Base-by-base conservation (phyloP, 2,329 filamentous ascomycete species). In the Stemphylium beticola region DNA sequence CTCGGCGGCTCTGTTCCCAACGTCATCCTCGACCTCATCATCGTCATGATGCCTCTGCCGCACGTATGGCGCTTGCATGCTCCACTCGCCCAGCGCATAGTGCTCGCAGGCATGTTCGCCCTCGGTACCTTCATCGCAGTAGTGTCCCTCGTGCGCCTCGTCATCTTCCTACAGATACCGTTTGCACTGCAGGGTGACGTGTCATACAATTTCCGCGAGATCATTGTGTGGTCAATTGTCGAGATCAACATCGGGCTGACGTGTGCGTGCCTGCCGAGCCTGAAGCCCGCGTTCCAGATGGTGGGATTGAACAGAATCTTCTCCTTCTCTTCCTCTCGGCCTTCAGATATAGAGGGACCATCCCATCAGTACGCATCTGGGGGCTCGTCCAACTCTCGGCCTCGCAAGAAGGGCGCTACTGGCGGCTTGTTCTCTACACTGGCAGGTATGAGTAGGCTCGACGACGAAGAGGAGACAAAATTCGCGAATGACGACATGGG, bases 181-280 rank as follows among this genome's bases (percentile, higher is more conserved):
- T 62, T 64, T 33, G 56, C 54, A 2, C 54, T 60, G 8, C 45
- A 53, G 4, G 59, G 55, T 20, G 62, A 69, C 41, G 48, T 61
- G 0, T 68, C 66, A 9, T 69, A 63, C 59, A 67, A 64, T 49
- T 69, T 64, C 59, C 58, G 62, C 42, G 66, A 69, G 20, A 61
- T 69, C 51, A 62, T 65, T 38, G 47, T 66, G 3, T 69, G 66
- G 66, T 56, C 48, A 6, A 51, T 66, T 20, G 62, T 68, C n/a
- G 65, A 67, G 38, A 49, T 66, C 49, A 67, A 67, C 45, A 52
- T 67, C 8, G 65, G 65, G n/a, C 53, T 68, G 17, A 55, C 47
- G 1, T 66, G 64, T 55, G 66, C 61, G 12, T 67, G 66, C 33
- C 49, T 68, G 4, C 64, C 64, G 4, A 58, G 55, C 29, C 42